A percentile compares a stretch with the other conserved stretches of the same genome.
phyloP scores from a whole-genome alignment of 768 basidiomycete species.

The Rhodotorula babjevae region DNA sequence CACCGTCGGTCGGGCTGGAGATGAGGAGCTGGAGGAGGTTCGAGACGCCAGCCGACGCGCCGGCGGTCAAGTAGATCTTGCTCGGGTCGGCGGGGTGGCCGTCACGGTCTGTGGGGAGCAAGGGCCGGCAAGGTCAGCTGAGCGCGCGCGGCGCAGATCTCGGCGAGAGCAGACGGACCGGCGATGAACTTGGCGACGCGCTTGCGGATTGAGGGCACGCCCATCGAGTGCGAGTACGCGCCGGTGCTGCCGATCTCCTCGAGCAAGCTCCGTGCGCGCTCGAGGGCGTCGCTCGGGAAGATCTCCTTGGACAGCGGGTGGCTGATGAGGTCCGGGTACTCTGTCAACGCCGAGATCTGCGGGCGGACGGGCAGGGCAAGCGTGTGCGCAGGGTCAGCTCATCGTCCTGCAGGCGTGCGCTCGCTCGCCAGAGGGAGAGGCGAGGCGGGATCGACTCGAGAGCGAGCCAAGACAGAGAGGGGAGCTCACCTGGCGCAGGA shows the following conservation, averaged over 20 bases:
- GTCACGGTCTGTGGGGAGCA: slow-evolving; percentile 65
- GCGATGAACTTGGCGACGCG: slow-evolving; percentile 84
- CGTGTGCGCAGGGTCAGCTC: not conserved
- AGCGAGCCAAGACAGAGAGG: not conserved
- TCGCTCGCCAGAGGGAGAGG: too few species aligned
- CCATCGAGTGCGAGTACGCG: slow-evolving; percentile 93
- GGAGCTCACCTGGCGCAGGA: slow-evolving; percentile 71
- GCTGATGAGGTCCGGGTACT: slow-evolving; percentile 79
- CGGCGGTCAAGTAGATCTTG: slow-evolving; percentile 88
- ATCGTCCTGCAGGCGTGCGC: too few species aligned
- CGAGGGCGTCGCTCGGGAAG: slow-evolving; percentile 81
- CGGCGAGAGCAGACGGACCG: slow-evolving; percentile 52
- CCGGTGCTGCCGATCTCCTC: slow-evolving; percentile 85
- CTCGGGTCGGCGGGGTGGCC: slow-evolving; percentile 75
- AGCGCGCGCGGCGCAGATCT: not conserved
- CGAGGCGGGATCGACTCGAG: not conserved
- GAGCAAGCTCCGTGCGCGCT: slow-evolving; percentile 72
- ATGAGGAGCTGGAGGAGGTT: slow-evolving; percentile 76
- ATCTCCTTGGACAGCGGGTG: slow-evolving; percentile 60
- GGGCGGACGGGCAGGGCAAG: too few species aligned
- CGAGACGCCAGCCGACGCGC: slow-evolving; percentile 91
- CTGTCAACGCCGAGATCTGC: slow-evolving; percentile 82
- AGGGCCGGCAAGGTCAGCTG: slow-evolving; percentile 5
- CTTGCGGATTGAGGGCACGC: slow-evolving; percentile 78
- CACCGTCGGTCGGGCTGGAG: slow-evolving; percentile 61